Evolutionary conservation across 2,329 filamentous ascomycete genomes (phyloP), one percentile per base, ranked within the genome.

Genomic region (Neofusicoccum laricinum): DNA sequence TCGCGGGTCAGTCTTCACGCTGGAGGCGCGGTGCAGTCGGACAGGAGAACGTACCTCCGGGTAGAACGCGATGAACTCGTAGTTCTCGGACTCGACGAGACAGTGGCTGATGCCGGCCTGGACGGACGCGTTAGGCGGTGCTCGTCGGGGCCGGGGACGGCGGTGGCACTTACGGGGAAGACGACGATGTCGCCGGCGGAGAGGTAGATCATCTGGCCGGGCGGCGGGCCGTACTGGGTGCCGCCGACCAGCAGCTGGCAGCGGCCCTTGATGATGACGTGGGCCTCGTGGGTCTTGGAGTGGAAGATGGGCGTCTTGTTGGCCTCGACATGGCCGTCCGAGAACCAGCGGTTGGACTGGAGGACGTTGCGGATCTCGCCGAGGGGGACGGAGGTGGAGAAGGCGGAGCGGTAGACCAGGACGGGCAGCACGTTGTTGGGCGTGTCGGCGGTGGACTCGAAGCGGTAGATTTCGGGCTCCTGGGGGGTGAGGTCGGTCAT

Each of bases 81-180:
- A 57, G 46, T 63, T 15, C 8, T 58, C 49, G 17, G 53, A 51
- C 10, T 63, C 43, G 46, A 65, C 41, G 15, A 61, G 48, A 32
- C 46, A 58, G 58, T 63, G 63, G 43, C 58, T 63, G n/a, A 51
- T 43, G 17, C 57, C 63, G 41, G 65, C 63, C 57, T 66, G 19
- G 36, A 36, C 5, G n/a, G 14, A 4, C 25, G 4, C 3, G 21
- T 61, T 36, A 50, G 51, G 6, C 7, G 2, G 1, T 3, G n/a
- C 10, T 34, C 7, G 6, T 3, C 15, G 12, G 2, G 2, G 12
- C 6, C 2, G 12, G 0, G 4, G 12, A 38, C 8, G 2, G 12
- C 3, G 53, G 12, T 4, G 15, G 46, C 12, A 46, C 55, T 6
- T 46, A 59, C 55, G 12, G 55, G 55, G 17, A 15, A 59, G 14